These are phyloP conservation scores for Pseudocercospora crystallina DNA, from an alignment of 2,329 filamentous ascomycete species.

Conservation along the genomic window DNA sequence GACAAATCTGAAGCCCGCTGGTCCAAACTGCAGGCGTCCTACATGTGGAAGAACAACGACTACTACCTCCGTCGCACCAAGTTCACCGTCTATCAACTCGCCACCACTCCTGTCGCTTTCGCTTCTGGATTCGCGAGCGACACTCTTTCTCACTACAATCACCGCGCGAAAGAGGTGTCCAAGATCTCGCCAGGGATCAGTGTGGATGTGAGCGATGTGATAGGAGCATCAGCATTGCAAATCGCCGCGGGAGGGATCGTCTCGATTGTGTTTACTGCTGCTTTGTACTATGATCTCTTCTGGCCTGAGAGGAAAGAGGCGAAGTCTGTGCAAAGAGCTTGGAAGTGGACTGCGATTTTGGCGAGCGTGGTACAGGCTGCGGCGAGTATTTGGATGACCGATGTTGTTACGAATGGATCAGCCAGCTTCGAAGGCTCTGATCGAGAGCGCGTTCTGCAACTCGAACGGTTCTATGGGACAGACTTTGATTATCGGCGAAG, in stretches of 20 bases:
- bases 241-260: slow-evolving; percentile 59
- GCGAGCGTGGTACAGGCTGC: no score
- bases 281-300: slow-evolving; percentile 62
- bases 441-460: no score
- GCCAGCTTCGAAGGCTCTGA: no score
- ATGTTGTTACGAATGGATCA: no score
- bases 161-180: slow-evolving; percentile 51
- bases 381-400: no score
- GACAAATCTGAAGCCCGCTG: slow-evolving; percentile 57
- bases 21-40: slow-evolving; percentile 55
- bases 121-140: no score
- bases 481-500: no score
- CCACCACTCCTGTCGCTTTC: slow-evolving; percentile 40
- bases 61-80: slow-evolving; percentile 58
- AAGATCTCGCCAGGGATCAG: slow-evolving; percentile 38
- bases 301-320: slow-evolving; percentile 55
- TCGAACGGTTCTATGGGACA: no score
- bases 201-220: slow-evolving; percentile 55
- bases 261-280: slow-evolving; percentile 57
- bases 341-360: background rate
- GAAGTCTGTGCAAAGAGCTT: background rate
- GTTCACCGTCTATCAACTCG: slow-evolving; percentile 59
- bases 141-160: slow-evolving; percentile 46
- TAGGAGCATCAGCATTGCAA: slow-evolving; percentile 57
- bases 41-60: slow-evolving; percentile 54